Conservation (phyloP, 2,329 filamentous ascomycete species). For the Alternaria brassicicola region DNA sequence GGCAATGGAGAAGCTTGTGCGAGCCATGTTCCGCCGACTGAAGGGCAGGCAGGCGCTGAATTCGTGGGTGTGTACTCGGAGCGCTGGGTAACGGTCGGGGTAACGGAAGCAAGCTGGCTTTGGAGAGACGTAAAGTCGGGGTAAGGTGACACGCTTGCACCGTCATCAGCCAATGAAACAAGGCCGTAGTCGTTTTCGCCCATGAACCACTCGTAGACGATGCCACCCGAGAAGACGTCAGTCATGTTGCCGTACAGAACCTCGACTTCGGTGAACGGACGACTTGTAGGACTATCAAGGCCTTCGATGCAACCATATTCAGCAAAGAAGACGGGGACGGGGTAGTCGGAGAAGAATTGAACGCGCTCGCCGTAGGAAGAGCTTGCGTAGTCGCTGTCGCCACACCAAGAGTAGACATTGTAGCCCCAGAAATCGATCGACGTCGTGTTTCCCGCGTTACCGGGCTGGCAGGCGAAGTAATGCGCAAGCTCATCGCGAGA, state of each 20-base stretch:
- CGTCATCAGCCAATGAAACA: constrained; percentile 64
- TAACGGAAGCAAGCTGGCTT: constrained; percentile 69
- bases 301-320: constrained; percentile 90
- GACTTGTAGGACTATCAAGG: constrained; percentile 57
- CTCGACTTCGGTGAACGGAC: constrained; percentile 82
- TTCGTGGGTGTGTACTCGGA: constrained; percentile 73
- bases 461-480: constrained; percentile 89
- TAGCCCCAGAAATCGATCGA: constrained; percentile 98
- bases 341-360: constrained; percentile 84
- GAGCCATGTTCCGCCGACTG: constrained; percentile 67
- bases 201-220: constrained; percentile 98
- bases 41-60: constrained; percentile 74
- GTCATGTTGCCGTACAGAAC: constrained; percentile 88
- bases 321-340: constrained; percentile 94
- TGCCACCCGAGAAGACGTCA: constrained; percentile 87
- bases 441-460: constrained; percentile 49
- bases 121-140: constrained; percentile 77
- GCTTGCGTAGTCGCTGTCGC: constrained; percentile 72
- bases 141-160: constrained; percentile 65
- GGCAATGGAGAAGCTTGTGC: constrained; percentile 73
- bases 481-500: constrained; percentile 81
- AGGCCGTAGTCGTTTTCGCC: constrained; percentile 89
- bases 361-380: constrained; percentile 85
- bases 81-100: constrained; percentile 68
- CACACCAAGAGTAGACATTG: constrained; percentile 99